Percentiles rank a stretch among this genome's conserved stretches.
Conservation (phyloP, 306 rosid species). For the Gleditsia sinensis region DNA sequence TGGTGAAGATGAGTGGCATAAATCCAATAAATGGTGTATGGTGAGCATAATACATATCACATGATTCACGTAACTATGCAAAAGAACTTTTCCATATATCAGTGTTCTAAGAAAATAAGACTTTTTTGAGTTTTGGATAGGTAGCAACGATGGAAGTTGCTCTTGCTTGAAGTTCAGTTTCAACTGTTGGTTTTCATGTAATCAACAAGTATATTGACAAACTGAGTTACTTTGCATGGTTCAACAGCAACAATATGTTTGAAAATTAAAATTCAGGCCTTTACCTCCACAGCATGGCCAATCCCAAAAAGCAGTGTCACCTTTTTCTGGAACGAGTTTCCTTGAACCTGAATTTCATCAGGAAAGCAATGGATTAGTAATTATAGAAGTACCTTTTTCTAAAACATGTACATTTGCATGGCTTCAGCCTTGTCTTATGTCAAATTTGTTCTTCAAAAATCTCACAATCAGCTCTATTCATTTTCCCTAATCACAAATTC, state of each 20-base stretch:
- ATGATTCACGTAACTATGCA: background rate
- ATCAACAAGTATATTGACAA: constrained; percentile 12
- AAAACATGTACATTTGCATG: background rate
- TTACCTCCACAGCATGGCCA: constrained; percentile 83
- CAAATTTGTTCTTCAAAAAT: background rate
- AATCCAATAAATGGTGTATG: background rate
- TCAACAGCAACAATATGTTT: background rate
- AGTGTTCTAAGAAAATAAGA: constrained; percentile 7
- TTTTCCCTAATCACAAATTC: constrained; percentile 6
- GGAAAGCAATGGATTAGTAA: constrained; percentile 27
- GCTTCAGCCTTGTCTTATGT: constrained; percentile 9
- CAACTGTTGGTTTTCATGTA: constrained; percentile 25
- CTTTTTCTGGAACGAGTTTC: constrained; percentile 95
- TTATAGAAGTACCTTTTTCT: background rate
- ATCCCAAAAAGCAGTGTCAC: constrained; percentile 63
- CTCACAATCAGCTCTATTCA: constrained; percentile 9
- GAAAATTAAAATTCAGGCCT: background rate
- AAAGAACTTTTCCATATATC: background rate
- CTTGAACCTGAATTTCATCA: constrained; percentile 67
- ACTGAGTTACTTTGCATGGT: constrained; percentile 26
- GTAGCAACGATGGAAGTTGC: constrained; percentile 10
- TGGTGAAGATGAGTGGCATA: background rate
- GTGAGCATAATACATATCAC: background rate
- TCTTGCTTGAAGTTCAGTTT: constrained; percentile 27
- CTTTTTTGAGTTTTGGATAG: constrained; percentile 3